Conservation (phyloP, 768 basidiomycete species). For the Asterophora parasitica region DNA sequence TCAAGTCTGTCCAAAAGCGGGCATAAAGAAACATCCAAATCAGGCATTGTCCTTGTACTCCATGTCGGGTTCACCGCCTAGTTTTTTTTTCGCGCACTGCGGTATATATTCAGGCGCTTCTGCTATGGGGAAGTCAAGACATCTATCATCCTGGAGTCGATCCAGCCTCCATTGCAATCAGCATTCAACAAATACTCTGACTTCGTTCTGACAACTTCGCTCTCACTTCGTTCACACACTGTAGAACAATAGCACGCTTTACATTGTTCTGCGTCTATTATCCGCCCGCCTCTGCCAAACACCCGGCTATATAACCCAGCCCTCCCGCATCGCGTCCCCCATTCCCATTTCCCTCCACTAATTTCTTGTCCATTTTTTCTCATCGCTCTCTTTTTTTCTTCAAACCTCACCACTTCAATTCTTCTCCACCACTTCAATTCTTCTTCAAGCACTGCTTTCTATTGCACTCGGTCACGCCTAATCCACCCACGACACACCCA, state of each 20-base stretch:
- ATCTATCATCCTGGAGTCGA: slow-evolving; percentile 8
- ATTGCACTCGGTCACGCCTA: slow-evolving; percentile 4
- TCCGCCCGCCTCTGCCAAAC: neutral
- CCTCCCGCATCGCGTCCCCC: slow-evolving; percentile 2
- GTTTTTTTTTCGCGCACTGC: slow-evolving; percentile 1
- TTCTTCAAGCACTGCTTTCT: slow-evolving; percentile 4
- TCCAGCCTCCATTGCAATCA: slow-evolving; percentile 4
- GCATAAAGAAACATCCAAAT: slow-evolving; percentile 27
- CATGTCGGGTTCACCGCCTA: slow-evolving; percentile 3
- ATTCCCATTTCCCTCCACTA: slow-evolving; percentile 5
- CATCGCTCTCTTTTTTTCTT: slow-evolving; percentile 3
- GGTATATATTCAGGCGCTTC: slow-evolving; percentile 27
- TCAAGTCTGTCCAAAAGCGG: slow-evolving; percentile 13
- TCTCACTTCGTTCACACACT: slow-evolving; percentile 4
- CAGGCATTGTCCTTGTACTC: slow-evolving; percentile 28
- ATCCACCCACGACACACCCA: slow-evolving; percentile 3
- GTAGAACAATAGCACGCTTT: slow-evolving; percentile 14
- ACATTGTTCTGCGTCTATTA: slow-evolving; percentile 14
- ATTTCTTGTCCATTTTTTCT: slow-evolving; percentile 1
- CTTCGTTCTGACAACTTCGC: neutral
- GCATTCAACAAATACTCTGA: neutral
- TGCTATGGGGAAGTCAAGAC: slow-evolving; percentile 3
- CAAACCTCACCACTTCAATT: neutral
- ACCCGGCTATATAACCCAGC: slow-evolving; percentile 13
- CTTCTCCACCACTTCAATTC: slow-evolving; percentile 1